Evolutionary conservation across 2,329 filamentous ascomycete genomes (phyloP).

Genomic region (Blastomyces parvus): DNA sequence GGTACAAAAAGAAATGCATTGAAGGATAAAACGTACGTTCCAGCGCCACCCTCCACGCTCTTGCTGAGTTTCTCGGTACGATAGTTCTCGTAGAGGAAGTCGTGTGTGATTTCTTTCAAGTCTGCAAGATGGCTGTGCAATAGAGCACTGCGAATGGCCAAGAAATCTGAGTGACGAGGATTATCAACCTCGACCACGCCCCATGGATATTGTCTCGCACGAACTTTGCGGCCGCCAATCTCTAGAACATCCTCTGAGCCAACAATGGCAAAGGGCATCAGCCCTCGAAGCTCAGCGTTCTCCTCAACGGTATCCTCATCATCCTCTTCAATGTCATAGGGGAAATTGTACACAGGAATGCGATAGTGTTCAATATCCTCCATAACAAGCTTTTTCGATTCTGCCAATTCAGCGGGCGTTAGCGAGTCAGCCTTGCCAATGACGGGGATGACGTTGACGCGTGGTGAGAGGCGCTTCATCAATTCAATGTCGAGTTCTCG

Average conservation of each 20-base stretch:
- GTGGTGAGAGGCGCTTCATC: conserved; percentile 97
- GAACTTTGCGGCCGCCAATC: conserved; percentile 82
- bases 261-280: conserved; percentile 99
- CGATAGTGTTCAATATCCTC: conserved; percentile 99
- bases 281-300: conserved; percentile 89
- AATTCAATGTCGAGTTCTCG: conserved; percentile 98
- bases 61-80: conserved; percentile 99
- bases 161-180: conserved; percentile 95
- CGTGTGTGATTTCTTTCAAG: conserved; percentile 98
- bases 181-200: conserved; percentile 98
- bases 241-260: conserved; percentile 93
- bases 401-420: conserved; percentile 88
- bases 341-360: conserved; percentile 99
- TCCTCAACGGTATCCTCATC: conserved; percentile 99
- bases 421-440: conserved; percentile 98
- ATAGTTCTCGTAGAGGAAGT: conserved; percentile 99
- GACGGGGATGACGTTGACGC: conserved; percentile 97
- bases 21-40: conserved; percentile 58
- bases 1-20: background rate
- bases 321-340: conserved; percentile 98
- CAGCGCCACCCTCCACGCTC: conserved; percentile 86
- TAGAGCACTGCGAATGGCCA: conserved; percentile 91
- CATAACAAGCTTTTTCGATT: conserved; percentile 99
- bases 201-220: conserved; percentile 97
- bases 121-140: conserved; percentile 97